Base-by-base conservation (phyloP, 495 filamentous ascomycete genomes). In the Staphylotrichum longicolle region DNA sequence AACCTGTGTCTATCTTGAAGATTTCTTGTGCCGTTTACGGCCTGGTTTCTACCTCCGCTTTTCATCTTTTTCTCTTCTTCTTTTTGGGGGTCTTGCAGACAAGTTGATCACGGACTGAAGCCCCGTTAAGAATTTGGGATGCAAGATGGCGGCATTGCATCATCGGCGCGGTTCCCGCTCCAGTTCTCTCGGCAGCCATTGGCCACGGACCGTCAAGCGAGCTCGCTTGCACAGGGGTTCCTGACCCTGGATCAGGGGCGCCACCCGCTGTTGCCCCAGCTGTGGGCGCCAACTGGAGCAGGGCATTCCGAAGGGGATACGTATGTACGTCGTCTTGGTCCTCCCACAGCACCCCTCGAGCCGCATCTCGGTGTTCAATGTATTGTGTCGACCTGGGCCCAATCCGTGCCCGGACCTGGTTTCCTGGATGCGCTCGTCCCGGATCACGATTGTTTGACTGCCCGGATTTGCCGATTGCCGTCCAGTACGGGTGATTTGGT, bases 171-270 rank as follows among this genome's bases (percentile, higher is more conserved):
- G 37, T 7, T 39, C 6, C 32, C 8, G 48, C 27, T 52, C 14
- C n/a, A 30, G 27, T 7, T 12, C 10, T 27, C 57, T 64, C 45
- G 51, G 58, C 58, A n/a, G 53, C 45, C 32, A 65, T 53, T 57
- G 58, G 63, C 58, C 63, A 58, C 35, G 40, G 52, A 46, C 51
- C 63, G 34, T 27, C 44, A 57, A 11, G 11, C 2, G 10, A 39
- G 40, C 10, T 11, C 2, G 42, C 41, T 33, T 30, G 9, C 7
- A 50, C 58, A 54, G 41, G 58, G 58, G 34, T 30, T 27, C 51
- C 58, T 10, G 20, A 41, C 32, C 30, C 15, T 6, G 30, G 32
- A 27, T 15, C 58, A 54, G 58, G 49, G 57, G 48, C 46, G 37
- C 40, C 49, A 47, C 58, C 40, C 32, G 48, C 40, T 46, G 40